These are phyloP conservation scores for Westerdykella sp. DNA, from an alignment of 2,329 filamentous ascomycete genomes.

Conservation along the genomic window DNA sequence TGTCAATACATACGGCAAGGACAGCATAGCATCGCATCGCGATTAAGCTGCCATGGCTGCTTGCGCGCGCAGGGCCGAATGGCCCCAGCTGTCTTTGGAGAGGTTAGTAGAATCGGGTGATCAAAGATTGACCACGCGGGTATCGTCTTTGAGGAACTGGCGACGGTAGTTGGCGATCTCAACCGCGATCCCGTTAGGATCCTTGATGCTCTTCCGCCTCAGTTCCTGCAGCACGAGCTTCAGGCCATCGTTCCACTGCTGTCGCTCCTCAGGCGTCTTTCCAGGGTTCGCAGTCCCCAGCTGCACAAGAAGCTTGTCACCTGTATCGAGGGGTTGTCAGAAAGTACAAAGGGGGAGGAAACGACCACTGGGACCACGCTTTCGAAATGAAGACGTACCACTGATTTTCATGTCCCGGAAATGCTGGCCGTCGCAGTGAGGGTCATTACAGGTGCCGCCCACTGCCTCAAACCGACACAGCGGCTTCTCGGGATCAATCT, in stretches of 20 bases:
- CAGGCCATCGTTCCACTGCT: constrained; percentile 41
- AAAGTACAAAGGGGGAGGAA: constrained; percentile 20
- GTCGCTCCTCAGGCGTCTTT: constrained; percentile 55
- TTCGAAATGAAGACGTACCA: constrained; percentile 56
- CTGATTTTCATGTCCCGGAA: constrained; percentile 65
- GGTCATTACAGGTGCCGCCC: constrained; percentile 67
- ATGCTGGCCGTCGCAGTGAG: constrained; percentile 71
- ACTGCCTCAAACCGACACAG: constrained; percentile 72
- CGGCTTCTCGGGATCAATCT: constrained; percentile 67
- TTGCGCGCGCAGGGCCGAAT: background rate
- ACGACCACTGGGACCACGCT: constrained; percentile 12
- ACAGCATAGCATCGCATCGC: background rate
- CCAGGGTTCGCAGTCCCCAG: constrained; percentile 60
- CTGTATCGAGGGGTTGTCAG: constrained; percentile 41
- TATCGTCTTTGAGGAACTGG: constrained; percentile 37
- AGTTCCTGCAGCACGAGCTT: constrained; percentile 34
- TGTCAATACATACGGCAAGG: background rate
- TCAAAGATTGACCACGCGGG: constrained; percentile 34
- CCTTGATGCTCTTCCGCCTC: constrained; percentile 32
- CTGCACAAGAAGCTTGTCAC: constrained; percentile 67
- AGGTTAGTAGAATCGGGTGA: constrained; percentile 3
- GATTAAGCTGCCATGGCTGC: background rate
- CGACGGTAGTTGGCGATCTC: constrained; percentile 37
- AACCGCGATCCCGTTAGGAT: constrained; percentile 35
- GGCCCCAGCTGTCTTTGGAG: background rate